These are phyloP conservation scores for Calamus simplicifolius DNA, from an alignment of 176 grass and related monocot genomes.

Conservation along the genomic window DNA sequence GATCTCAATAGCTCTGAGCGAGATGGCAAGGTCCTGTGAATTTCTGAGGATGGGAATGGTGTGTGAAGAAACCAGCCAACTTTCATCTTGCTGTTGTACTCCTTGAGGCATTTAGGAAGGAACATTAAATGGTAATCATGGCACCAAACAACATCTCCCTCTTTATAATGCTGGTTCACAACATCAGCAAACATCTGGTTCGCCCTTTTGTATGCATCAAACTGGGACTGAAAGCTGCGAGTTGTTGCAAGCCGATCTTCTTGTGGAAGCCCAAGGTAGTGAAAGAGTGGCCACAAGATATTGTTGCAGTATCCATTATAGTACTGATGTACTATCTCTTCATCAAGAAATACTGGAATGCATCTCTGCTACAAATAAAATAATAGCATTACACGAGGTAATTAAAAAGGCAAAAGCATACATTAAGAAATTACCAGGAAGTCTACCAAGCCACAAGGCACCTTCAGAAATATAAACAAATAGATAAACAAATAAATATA, in stretches of 20 bases:
- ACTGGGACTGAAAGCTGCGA: constrained; percentile 92
- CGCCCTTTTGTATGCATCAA: constrained; percentile 86
- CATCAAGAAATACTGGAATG: constrained; percentile 95
- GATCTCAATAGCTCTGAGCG: constrained; percentile 87
- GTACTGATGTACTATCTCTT: constrained; percentile 98
- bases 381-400: no score
- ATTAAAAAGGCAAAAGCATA: no score
- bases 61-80: constrained; percentile 99
- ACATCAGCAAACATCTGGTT: constrained; percentile 99
- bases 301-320: constrained; percentile 99
- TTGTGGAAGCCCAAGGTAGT: constrained; percentile 94
- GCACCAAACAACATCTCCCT: constrained; percentile 99
- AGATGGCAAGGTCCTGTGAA: constrained; percentile 85
- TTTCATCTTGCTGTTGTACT: constrained; percentile 95
- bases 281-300: constrained; percentile 96
- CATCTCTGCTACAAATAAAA: constrained; percentile 56
- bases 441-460: no score
- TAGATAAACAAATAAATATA: constrained; percentile 15
- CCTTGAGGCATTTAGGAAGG: constrained; percentile 90
- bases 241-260: constrained; percentile 96
- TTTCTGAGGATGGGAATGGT: constrained; percentile 94
- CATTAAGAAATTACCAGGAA: no score
- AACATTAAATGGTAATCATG: constrained; percentile 99
- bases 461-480: neutral
- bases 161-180: constrained; percentile 91